Evolutionary conservation across 345 rosid species (phyloP).

Genomic region (Lumnitzera racemosa): DNA sequence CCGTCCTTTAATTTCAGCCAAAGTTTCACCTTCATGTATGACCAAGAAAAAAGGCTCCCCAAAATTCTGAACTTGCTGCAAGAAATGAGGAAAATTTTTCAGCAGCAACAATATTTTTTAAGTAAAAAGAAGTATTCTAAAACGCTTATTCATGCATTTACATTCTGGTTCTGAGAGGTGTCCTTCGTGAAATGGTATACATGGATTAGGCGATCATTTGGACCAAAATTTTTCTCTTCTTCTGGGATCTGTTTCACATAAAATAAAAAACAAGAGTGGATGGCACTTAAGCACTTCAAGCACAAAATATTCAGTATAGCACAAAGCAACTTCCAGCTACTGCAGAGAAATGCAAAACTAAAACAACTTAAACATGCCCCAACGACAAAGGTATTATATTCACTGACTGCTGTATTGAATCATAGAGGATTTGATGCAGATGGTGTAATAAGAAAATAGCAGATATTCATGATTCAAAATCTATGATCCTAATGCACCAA

Average conservation of each 20-base stretch:
- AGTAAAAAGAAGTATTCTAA: slow-evolving; percentile 3
- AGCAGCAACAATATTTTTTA: neutral
- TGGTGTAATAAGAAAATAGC: too few relatives aligned
- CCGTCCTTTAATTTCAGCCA: slow-evolving; percentile 75
- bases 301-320: too few relatives aligned
- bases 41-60: slow-evolving; percentile 98
- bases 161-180: slow-evolving; percentile 71
- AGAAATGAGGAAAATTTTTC: neutral
- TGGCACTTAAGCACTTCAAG: too few relatives aligned
- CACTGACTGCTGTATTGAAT: too few relatives aligned
- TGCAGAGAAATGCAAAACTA: too few relatives aligned
- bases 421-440: too few relatives aligned
- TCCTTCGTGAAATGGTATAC: slow-evolving; percentile 91
- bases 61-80: slow-evolving; percentile 85
- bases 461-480: too few relatives aligned
- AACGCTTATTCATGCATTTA: slow-evolving; percentile 6
- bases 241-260: slow-evolving; percentile 55
- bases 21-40: slow-evolving; percentile 81
- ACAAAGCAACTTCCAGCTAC: too few relatives aligned
- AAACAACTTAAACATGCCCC: too few relatives aligned
- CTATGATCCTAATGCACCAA: too few relatives aligned
- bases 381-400: too few relatives aligned
- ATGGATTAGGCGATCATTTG: slow-evolving; percentile 80
- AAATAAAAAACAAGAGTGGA: too few relatives aligned
- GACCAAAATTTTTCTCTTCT: slow-evolving; percentile 93